phyloP scores from a whole-genome alignment of 2,329 filamentous ascomycete species.

The Claviceps humidiphila region DNA sequence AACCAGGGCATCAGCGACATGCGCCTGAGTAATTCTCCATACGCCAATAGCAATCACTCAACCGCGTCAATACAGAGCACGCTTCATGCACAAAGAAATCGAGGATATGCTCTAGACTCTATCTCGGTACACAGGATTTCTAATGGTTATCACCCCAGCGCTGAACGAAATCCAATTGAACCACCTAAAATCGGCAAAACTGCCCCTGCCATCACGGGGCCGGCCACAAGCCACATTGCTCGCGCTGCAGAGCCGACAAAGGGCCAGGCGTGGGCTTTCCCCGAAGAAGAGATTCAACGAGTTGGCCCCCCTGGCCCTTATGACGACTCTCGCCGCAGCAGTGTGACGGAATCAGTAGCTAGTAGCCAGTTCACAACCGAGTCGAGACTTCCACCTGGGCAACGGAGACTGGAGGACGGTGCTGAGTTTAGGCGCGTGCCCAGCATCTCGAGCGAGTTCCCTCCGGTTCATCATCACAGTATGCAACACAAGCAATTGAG shows the following conservation, averaged over 20 bases:
- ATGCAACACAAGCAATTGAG: slow-evolving; percentile 62
- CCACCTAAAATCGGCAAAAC: slow-evolving; percentile 42
- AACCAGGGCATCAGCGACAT: slow-evolving; percentile 59
- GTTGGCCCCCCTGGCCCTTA: slow-evolving; percentile 30
- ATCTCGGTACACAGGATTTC: slow-evolving; percentile 47
- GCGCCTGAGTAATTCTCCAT: slow-evolving; percentile 53
- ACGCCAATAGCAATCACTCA: slow-evolving; percentile 64
- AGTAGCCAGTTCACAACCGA: slow-evolving; percentile 70
- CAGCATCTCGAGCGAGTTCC: slow-evolving; percentile 39
- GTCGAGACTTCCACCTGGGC: slow-evolving; percentile 57
- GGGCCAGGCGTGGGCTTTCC: slow-evolving; percentile 74
- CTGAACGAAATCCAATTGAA: slow-evolving; percentile 41
- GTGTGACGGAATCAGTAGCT: slow-evolving; percentile 62
- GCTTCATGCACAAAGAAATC: slow-evolving; percentile 53
- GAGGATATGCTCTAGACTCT: slow-evolving; percentile 37
- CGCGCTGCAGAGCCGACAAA: slow-evolving; percentile 67
- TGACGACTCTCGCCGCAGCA: slow-evolving; percentile 58
- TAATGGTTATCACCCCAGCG: slow-evolving; percentile 49
- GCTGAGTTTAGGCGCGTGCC: slow-evolving; percentile 37
- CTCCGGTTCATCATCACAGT: slow-evolving; percentile 56
- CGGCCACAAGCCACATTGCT: slow-evolving; percentile 49
- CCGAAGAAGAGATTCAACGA: slow-evolving; percentile 53
- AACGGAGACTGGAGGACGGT: slow-evolving; percentile 56
- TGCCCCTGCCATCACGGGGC: slow-evolving; percentile 66
- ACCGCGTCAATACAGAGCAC: slow-evolving; percentile 62